A percentile compares a stretch with the other conserved stretches of the same genome.
These are phyloP conservation scores for Boletus subcaerulescens DNA, from an alignment of 768 basidiomycete genomes.

Conservation along the genomic window DNA sequence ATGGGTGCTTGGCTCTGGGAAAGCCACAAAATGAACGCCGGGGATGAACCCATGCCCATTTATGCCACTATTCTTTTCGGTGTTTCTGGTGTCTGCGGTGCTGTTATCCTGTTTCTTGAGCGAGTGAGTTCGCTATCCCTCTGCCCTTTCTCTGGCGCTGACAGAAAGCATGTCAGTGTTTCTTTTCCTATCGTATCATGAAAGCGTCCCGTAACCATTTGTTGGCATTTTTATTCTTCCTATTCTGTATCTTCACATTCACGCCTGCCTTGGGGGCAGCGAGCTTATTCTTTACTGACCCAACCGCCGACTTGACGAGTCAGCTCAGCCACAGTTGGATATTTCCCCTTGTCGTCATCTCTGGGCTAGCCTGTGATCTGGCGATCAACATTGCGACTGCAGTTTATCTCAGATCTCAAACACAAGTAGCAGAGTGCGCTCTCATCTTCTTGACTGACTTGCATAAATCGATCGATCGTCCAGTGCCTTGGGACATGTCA, in stretches of 20 bases:
- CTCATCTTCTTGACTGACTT: not conserved
- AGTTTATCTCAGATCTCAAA: slow-evolving; percentile 9
- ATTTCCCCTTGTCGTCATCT: slow-evolving; percentile 17
- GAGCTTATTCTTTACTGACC: slow-evolving; percentile 13
- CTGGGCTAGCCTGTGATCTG: slow-evolving; percentile 19
- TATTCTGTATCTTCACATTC: slow-evolving; percentile 19
- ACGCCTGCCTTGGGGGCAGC: slow-evolving; percentile 22
- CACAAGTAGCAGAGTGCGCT: slow-evolving; percentile 7
- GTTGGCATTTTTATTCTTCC: slow-evolving; percentile 10
- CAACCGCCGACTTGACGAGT: not conserved
- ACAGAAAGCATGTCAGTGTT: slow-evolving; percentile 10
- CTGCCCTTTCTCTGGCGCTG: not conserved
- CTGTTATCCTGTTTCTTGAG: slow-evolving; percentile 13
- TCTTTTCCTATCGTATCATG: slow-evolving; percentile 20
- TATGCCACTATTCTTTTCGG: slow-evolving; percentile 18
- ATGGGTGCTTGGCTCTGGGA: slow-evolving; percentile 21
- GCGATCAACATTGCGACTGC: slow-evolving; percentile 5
- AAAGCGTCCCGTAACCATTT: slow-evolving; percentile 13
- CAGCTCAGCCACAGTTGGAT: slow-evolving; percentile 16
- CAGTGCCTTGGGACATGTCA: slow-evolving; percentile 3
- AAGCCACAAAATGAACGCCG: not conserved
- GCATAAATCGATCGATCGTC: not conserved
- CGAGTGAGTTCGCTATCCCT: slow-evolving; percentile 11
- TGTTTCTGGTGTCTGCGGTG: slow-evolving; percentile 13
- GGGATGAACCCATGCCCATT: slow-evolving; percentile 1